Conservation (phyloP, 208 protist species). For the Trypanosoma cruzi region DNA sequence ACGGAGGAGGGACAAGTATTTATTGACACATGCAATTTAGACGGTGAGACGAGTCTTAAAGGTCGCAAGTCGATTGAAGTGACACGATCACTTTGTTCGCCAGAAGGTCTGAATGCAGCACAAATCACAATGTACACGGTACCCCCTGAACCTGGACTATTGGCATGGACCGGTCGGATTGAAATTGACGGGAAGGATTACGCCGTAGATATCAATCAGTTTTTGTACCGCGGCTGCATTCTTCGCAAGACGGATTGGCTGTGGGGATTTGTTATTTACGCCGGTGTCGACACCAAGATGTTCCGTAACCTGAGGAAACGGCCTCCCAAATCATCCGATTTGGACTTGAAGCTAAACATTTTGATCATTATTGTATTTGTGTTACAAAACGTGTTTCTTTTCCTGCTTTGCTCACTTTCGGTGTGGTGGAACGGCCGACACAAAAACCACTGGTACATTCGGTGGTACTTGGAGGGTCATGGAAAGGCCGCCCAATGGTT, state of each 20-base stretch:
- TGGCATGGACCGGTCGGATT: conserved; percentile 78
- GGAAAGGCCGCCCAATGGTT: conserved; percentile 44
- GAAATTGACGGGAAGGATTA: conserved; percentile 52
- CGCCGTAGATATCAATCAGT: conserved; percentile 77
- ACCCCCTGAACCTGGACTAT: conserved; percentile 64
- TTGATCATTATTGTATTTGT: conserved; percentile 78
- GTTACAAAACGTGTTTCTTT: conserved; percentile 72
- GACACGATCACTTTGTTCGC: conserved; percentile 54
- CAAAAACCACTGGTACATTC: conserved; percentile 64
- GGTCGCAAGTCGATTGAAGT: conserved; percentile 63
- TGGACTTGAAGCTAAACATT: conserved; percentile 88
- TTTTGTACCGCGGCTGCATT: conserved; percentile 90
- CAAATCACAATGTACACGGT: conserved; percentile 56
- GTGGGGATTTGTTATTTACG: conserved; percentile 94
- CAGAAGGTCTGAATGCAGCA: conserved; percentile 32
- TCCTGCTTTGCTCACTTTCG: conserved; percentile 70
- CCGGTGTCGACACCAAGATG: conserved; percentile 93
- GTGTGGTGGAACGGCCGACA: conserved; percentile 60
- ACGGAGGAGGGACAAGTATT: conserved; percentile 80
- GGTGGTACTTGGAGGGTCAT: conserved; percentile 58
- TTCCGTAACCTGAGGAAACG: conserved; percentile 89
- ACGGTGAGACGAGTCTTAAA: conserved; percentile 93
- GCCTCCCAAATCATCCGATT: conserved; percentile 86
- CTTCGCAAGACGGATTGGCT: conserved; percentile 94
- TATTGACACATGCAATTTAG: conserved; percentile 94